Evolutionary conservation across 768 basidiomycete genomes (phyloP).

Genomic region (Termitomyces sp.): DNA sequence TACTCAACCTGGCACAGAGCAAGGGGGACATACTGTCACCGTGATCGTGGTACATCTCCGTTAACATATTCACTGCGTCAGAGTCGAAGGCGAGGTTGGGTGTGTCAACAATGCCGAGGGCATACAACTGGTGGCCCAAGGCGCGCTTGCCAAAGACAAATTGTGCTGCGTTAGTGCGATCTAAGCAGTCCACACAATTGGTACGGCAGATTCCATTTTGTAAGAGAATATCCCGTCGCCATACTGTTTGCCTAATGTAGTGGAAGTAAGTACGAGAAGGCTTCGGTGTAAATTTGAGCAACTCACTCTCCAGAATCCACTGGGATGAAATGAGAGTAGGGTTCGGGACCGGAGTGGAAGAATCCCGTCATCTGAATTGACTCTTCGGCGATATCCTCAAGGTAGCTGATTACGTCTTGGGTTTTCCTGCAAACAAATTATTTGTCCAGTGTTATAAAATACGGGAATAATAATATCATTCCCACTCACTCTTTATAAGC

Average conservation of each 20-base stretch:
- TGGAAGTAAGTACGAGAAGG: background rate
- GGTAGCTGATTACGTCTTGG: constrained; percentile 91
- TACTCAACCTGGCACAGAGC: too few species aligned
- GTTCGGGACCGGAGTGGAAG: constrained; percentile 92
- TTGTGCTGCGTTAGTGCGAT: constrained; percentile 94
- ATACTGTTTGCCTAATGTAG: constrained; percentile 30
- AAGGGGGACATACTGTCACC: constrained; percentile 71
- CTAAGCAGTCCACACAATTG: constrained; percentile 97
- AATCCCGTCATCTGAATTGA: constrained; percentile 88
- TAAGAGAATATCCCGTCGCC: constrained; percentile 68
- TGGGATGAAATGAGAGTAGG: constrained; percentile 66
- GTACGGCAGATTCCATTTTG: constrained; percentile 92
- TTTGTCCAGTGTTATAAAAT: background rate
- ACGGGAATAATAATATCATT: background rate
- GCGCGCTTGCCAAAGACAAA: constrained; percentile 96
- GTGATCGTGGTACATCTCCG: constrained; percentile 98
- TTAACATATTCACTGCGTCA: constrained; percentile 94
- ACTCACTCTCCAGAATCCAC: constrained; percentile 43
- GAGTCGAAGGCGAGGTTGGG: constrained; percentile 90
- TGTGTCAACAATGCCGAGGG: constrained; percentile 82
- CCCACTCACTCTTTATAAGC: constrained; percentile 84
- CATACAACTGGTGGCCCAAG: constrained; percentile 92
- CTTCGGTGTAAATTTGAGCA: background rate
- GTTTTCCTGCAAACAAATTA: constrained; percentile 59
- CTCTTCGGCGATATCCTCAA: constrained; percentile 94